These are phyloP conservation scores for Globisporangium echinulatum DNA, from an alignment of 352 stramenopile genomes.

Conservation along the genomic window DNA sequence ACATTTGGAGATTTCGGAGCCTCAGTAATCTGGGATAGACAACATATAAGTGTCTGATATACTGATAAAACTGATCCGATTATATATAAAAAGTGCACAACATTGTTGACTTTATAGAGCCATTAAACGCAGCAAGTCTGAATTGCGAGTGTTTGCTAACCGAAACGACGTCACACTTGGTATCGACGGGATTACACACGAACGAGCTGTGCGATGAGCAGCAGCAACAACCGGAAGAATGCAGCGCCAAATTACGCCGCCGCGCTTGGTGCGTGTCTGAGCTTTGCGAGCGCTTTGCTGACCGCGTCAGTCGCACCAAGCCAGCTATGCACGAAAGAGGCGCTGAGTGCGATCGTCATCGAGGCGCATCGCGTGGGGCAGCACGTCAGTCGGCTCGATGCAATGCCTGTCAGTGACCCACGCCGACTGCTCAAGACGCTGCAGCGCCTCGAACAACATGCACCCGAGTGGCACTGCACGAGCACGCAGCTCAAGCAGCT, in stretches of 20 bases:
- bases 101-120: no score
- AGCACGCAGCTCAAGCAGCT: constrained; percentile 13
- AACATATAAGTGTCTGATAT: no score
- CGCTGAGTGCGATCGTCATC: constrained; percentile 43
- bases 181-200: no score
- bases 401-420: constrained; percentile 9
- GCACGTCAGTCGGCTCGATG: constrained; percentile 14
- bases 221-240: no score
- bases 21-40: no score
- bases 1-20: no score
- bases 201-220: no score
- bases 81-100: no score
- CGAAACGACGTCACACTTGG: no score
- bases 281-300: constrained; percentile 36
- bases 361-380: constrained; percentile 50
- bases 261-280: constrained; percentile 37
- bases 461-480: constrained; percentile 5
- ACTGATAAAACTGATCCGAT: no score
- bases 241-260: constrained; percentile 5
- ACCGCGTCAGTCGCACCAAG: constrained; percentile 9
- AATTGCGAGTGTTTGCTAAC: no score
- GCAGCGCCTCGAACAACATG: constrained; percentile 1
- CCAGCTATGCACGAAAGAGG: constrained; percentile 40
- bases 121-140: no score
- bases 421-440: constrained; percentile 21